phyloP scores from a whole-genome alignment of 176 grass and related monocot species.

The Hordeum marinum region DNA sequence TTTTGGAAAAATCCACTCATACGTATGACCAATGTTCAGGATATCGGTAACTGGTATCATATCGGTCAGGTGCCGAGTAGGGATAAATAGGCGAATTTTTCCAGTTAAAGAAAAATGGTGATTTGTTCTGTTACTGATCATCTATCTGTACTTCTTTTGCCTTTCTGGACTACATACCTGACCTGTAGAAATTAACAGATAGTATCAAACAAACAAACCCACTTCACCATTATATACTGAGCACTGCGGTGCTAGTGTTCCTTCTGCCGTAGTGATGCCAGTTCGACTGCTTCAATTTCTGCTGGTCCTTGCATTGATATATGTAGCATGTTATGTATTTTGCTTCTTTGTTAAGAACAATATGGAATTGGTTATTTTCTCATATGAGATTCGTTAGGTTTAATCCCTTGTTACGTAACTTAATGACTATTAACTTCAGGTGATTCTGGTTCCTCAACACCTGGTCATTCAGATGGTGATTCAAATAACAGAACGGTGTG shows the following conservation, averaged over 20 bases:
- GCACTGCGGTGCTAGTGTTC: background rate
- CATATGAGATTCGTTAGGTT: background rate
- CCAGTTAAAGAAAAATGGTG: too few relatives aligned
- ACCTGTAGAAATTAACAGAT: background rate
- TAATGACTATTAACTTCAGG: conserved; percentile 31
- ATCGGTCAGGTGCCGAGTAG: too few relatives aligned
- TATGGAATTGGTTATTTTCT: background rate
- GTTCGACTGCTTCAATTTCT: background rate
- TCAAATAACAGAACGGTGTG: conserved; percentile 54
- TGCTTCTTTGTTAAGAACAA: conserved; percentile 1
- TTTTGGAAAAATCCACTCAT: background rate
- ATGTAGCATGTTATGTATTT: background rate
- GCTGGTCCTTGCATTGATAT: conserved; percentile 3
- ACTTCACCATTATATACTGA: background rate
- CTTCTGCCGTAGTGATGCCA: background rate
- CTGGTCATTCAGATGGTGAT: conserved; percentile 48
- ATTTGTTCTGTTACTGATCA: background rate
- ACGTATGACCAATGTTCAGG: too few relatives aligned
- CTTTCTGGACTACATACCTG: background rate
- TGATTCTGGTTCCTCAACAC: conserved; percentile 49
- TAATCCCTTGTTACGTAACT: conserved; percentile 9
- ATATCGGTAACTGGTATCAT: too few relatives aligned
- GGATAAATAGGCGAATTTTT: too few relatives aligned
- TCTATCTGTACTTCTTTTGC: background rate
- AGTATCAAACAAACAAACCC: background rate